phyloP scores from a whole-genome alignment of 2,329 filamentous ascomycete species.

The Trichoderma sp. region DNA sequence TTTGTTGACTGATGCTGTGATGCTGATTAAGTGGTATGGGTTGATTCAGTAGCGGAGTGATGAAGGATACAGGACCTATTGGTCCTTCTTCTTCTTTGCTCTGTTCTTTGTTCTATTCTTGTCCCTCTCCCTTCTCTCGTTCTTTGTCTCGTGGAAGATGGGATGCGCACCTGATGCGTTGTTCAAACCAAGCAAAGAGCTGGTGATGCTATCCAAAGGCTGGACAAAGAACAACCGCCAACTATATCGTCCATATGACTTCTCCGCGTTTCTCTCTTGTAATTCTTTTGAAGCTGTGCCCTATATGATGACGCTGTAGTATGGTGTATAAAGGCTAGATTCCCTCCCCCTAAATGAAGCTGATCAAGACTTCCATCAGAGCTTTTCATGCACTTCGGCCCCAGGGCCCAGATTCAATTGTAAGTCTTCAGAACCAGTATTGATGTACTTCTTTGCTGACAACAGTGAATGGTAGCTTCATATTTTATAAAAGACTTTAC shows the following conservation, averaged over 20 bases:
- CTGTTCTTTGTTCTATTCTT: neutral
- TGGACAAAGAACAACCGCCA: neutral
- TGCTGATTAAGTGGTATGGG: neutral
- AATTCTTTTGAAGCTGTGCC: neutral
- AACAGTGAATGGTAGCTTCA: too few relatives aligned
- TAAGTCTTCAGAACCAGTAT: neutral
- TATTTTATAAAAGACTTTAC: too few relatives aligned
- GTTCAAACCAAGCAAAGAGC: neutral
- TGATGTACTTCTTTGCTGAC: neutral
- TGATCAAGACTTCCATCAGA: neutral
- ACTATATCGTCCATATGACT: neutral
- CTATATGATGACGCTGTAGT: neutral
- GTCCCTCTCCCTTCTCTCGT: neutral
- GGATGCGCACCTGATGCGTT: neutral
- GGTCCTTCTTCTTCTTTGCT: neutral
- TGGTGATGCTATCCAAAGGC: neutral
- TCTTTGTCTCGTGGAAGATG: neutral
- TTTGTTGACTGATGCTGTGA: slow-evolving; percentile 1
- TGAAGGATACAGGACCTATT: neutral
- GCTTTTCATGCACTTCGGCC: neutral
- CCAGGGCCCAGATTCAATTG: neutral
- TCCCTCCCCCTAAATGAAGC: neutral
- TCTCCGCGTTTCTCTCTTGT: neutral
- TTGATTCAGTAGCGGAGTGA: neutral
- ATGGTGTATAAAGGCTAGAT: neutral